Evolutionary conservation across 495 filamentous ascomycete genomes (phyloP), one percentile per base, ranked within the genome.

Genomic region (Friedmanniomyces simplex): DNA sequence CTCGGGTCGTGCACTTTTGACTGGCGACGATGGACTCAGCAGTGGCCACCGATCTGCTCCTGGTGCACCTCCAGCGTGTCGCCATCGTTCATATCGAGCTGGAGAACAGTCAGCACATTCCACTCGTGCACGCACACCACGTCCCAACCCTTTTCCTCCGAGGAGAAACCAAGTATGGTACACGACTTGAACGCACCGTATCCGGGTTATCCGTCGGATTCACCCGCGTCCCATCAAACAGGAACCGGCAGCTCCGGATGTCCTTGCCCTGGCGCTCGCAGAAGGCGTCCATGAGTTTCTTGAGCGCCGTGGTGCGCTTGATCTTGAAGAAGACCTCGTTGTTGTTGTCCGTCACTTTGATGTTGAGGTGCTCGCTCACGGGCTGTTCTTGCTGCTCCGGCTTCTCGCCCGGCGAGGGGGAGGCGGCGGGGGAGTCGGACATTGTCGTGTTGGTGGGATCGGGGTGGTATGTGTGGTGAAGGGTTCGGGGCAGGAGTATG

Each of bases 321-420:
- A 99, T 99, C 78, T 99, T 99, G 79, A 99, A 99, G 73, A 99
- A 99, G 62, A 99, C 94, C 65, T 99, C 94, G 66, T 99, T 99
- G 76, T 99, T 96, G 75, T 95, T 96, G 63, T 99, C 94, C 0
- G 94, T 97, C n/a, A 99, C 94, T 69, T 99, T 99, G 78, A 99
- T 97, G 71, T 99, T 99, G 8, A 99, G 77, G 71, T 99, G 94
- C 71, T 97, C 94, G 36, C 70, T 61, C 11, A 62, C 46, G 53
- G 71, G 73, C 24, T 78, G 72, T 43, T 78, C 71, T 39, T 77
- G 79, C 54, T 79, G 79, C 36, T 77, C 77, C 41, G 83, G 80
- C 54, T 78, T 82, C 41, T 77, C 77, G 61, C 24, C 26, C 21
- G 43, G 49, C 49, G 46, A 32, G 22, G 60, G 60, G 8, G 76